Evolutionary conservation across 202 grass and related monocot species (phyloP).

Genomic region (Carex sylvatica): DNA sequence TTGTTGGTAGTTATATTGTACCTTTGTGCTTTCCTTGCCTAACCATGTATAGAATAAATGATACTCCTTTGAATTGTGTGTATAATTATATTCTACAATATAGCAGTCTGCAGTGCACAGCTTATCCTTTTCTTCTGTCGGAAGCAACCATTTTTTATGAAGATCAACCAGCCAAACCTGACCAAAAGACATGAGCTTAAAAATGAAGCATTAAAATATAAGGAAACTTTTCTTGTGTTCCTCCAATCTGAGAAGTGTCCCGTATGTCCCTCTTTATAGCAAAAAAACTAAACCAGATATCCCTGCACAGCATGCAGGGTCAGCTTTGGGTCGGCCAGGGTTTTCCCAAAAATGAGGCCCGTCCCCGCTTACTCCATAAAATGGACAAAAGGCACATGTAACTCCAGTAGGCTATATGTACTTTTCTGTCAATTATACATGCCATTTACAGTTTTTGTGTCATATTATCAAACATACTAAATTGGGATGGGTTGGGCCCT

Average conservation of each 20-base stretch:
- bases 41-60: slow-evolving; percentile 65
- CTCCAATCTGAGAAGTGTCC: not conserved
- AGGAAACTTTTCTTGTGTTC: not conserved
- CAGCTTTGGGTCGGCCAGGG: not conserved
- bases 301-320: not conserved
- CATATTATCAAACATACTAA: not conserved
- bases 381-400: not conserved
- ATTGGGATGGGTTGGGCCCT: not conserved
- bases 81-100: slow-evolving; percentile 62
- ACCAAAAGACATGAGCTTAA: not conserved
- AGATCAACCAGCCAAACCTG: slow-evolving; percentile 77
- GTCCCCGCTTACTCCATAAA: too few relatives aligned
- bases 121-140: slow-evolving; percentile 52
- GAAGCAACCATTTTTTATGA: slow-evolving; percentile 40
- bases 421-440: not conserved
- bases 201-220: not conserved
- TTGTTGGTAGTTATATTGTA: slow-evolving; percentile 26
- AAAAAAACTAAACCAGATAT: not conserved
- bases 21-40: slow-evolving; percentile 63
- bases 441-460: not conserved
- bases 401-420: not conserved
- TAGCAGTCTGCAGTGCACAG: slow-evolving; percentile 75
- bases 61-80: slow-evolving; percentile 53
- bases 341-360: not conserved
- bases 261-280: not conserved